Evolutionary conservation across 169 alveolate species (phyloP).

Genomic region (Plasmodium knowlesi): DNA sequence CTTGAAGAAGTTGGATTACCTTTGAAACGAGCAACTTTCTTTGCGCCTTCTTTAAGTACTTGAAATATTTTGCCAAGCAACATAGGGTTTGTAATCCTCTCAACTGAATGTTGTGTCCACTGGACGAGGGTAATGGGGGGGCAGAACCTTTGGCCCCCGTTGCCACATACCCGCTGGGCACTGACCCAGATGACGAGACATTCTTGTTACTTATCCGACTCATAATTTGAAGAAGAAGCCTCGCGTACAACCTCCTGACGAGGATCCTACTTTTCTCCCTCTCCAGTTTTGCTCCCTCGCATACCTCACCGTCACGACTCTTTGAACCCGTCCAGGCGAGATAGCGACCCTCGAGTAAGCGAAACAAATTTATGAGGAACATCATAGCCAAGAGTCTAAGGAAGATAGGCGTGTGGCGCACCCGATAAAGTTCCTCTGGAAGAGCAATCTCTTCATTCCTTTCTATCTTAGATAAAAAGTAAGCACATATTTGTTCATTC

Average conservation of each 20-base stretch:
- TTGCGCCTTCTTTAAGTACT: constrained; percentile 5
- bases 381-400: constrained; percentile 26
- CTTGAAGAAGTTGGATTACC: constrained; percentile 7
- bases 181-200: not conserved
- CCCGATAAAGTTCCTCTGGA: constrained; percentile 16
- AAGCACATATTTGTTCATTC: constrained; percentile 18
- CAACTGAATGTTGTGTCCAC: constrained; percentile 74
- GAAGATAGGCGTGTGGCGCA: constrained; percentile 25
- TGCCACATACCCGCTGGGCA: too few species aligned
- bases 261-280: not conserved
- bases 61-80: constrained; percentile 55
- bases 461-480: constrained; percentile 1
- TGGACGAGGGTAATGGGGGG: constrained; percentile 78
- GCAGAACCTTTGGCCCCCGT: not conserved
- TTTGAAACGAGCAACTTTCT: constrained; percentile 19
- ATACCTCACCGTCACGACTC: not conserved
- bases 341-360: constrained; percentile 6
- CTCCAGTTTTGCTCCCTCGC: not conserved
- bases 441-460: not conserved
- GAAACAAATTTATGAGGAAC: constrained; percentile 35
- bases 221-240: not conserved
- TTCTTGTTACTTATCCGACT: not conserved
- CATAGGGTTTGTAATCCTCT: constrained; percentile 77
- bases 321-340: not conserved
- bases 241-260: not conserved